Base-by-base conservation (phyloP, 306 rosid species). In the Trichosanthes cucumerina region DNA sequence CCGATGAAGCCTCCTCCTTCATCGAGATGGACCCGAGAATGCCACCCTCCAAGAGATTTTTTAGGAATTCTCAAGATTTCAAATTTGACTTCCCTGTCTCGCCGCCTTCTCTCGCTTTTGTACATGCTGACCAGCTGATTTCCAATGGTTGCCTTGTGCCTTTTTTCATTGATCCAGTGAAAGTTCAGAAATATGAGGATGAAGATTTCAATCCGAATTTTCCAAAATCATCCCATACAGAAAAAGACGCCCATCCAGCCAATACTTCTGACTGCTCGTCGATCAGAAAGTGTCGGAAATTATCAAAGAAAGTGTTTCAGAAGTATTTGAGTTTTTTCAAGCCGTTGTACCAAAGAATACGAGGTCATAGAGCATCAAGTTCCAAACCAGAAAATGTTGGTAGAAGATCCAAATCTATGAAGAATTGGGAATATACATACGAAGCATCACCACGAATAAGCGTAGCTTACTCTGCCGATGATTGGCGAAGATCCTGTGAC, bases 1-100 rank as follows among this genome's bases (percentile, higher is more conserved):
- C 89, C 26, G 98, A 92, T 80, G 96, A 90, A 83, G 86, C 89
- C 49, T 90, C 95, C 78, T 95, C 95, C 78, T 96, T 90, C 97
- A 96, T 96, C 80, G 99, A 96, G 86, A 94, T 94, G 98, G 97
- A 94, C 80, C 98, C 98, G 58, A 90, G 88, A 84, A 88, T 86
- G 94, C 83, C 98, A 76, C 95, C 98, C 50, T 94, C 97, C 19
- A 86, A 89, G 85, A 90, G 98, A 80, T 90, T 94, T 86, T 90
- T 90, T 43, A 85, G 39, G 57, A 90, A 84, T 34, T 88, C 98
- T 7, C 93, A 87, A 33, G 97, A 94, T 77, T 91, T 92, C 88
- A 96, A 88, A 43, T 96, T 96, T 59, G 98, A 96, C 39, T 90
- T 89, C 83, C 98, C 93, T n/a, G 77, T 76, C 31, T 92, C 93